Conservation (phyloP, 2,329 filamentous ascomycete species). For the Cladosporium austrohemisphaericum region DNA sequence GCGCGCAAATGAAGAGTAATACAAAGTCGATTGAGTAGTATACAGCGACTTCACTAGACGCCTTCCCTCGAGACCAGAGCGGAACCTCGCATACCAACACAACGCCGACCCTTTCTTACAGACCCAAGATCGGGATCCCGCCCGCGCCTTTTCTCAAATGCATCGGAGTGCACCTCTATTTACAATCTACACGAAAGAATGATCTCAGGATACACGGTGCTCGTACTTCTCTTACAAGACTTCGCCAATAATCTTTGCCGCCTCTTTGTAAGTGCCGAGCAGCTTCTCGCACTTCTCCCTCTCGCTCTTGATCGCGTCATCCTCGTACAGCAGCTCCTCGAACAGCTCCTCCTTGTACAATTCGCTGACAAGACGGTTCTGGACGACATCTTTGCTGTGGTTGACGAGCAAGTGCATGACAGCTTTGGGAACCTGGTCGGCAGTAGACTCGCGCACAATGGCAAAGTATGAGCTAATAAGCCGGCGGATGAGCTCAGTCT, state of each 20-base stretch:
- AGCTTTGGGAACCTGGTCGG: slow-evolving; percentile 96
- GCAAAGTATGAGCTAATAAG: slow-evolving; percentile 99
- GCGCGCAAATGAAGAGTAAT: too few relatives aligned
- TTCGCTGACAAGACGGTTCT: slow-evolving; percentile 93
- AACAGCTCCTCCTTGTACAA: slow-evolving; percentile 91
- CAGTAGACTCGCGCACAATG: slow-evolving; percentile 97
- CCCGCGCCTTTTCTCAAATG: neutral
- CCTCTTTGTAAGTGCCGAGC: slow-evolving; percentile 92
- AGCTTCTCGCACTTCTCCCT: slow-evolving; percentile 98
- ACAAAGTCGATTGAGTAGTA: slow-evolving; percentile 6
- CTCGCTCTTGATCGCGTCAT: slow-evolving; percentile 95
- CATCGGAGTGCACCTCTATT: neutral
- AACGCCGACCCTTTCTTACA: neutral
- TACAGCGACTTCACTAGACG: neutral
- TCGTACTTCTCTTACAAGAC: slow-evolving; percentile 60
- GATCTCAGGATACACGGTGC: neutral
- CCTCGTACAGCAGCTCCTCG: slow-evolving; percentile 91
- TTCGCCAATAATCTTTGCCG: slow-evolving; percentile 96
- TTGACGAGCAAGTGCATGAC: slow-evolving; percentile 99
- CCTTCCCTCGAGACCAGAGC: neutral
- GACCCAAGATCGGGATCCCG: neutral
- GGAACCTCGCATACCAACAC: slow-evolving; percentile 4
- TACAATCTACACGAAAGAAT: neutral
- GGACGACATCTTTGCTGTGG: slow-evolving; percentile 95
- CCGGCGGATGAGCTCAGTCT: slow-evolving; percentile 93